A percentile compares a stretch with the other conserved stretches of the same genome.
Evolutionary conservation across 2,329 filamentous ascomycete genomes (phyloP).

Genomic region (Hypomyces rosellus): DNA sequence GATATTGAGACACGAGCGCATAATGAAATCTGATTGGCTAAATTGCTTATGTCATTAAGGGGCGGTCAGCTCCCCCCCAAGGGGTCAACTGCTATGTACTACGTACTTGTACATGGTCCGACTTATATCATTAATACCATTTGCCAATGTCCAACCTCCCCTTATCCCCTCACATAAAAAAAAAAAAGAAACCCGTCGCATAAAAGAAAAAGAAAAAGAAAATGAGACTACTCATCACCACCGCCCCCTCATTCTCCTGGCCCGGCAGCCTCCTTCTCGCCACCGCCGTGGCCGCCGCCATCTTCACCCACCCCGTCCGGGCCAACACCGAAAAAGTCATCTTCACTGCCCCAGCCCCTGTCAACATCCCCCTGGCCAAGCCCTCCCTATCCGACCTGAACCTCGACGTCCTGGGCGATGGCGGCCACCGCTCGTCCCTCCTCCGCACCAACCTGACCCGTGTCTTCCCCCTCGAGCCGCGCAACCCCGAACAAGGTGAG

Average conservation of each 20-base stretch:
- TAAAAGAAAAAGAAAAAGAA: neutral
- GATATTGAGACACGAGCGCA: too few species aligned
- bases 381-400: conserved; percentile 47
- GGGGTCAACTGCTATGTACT: too few species aligned
- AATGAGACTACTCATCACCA: neutral
- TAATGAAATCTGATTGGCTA: too few species aligned
- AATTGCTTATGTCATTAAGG: too few species aligned
- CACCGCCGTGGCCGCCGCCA: conserved; percentile 10
- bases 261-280: conserved; percentile 5
- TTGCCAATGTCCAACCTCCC: neutral
- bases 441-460: conserved; percentile 62
- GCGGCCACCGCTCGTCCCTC: conserved; percentile 42
- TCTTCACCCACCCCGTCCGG: conserved; percentile 11
- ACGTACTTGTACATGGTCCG: too few species aligned
- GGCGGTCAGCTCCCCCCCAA: too few species aligned
- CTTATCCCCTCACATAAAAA: too few species aligned
- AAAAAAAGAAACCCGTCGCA: too few species aligned
- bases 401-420: conserved; percentile 59
- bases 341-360: conserved; percentile 64
- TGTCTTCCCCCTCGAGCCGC: conserved; percentile 53
- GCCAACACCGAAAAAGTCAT: conserved; percentile 91
- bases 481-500: conserved; percentile 39
- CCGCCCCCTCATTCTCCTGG: neutral
- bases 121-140: too few species aligned
- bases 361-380: conserved; percentile 43